Conservation (phyloP, 306 rosid genomes). For the Lathyrus aphaca region DNA sequence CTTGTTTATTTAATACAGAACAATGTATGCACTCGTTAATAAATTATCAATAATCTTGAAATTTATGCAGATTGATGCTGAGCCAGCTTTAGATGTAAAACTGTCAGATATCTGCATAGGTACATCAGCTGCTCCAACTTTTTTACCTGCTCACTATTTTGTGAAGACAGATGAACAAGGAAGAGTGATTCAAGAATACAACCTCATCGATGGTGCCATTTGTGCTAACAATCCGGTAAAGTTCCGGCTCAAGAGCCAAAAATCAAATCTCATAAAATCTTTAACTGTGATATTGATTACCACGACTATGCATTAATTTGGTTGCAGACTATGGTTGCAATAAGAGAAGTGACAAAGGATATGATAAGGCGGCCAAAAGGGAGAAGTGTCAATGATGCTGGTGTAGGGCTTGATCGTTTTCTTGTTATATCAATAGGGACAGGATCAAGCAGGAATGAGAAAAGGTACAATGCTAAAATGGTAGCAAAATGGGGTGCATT, state of each 20-base stretch:
- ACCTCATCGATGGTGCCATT: conserved; percentile 47
- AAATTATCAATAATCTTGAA: conserved; percentile 16
- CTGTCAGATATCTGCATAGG: too few species aligned
- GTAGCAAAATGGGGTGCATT: conserved; percentile 54
- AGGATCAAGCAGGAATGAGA: conserved; percentile 47
- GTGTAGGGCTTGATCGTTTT: conserved; percentile 44
- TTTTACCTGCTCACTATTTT: conserved; percentile 43
- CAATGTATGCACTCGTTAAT: background rate
- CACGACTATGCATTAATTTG: background rate
- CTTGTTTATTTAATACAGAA: background rate
- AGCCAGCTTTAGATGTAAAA: too few species aligned
- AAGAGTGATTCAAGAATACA: conserved; percentile 24
- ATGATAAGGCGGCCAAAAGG: conserved; percentile 37
- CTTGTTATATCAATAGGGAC: conserved; percentile 56
- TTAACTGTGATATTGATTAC: too few species aligned
- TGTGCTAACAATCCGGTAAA: conserved; percentile 50
- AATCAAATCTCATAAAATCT: too few species aligned
- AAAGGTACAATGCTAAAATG: conserved; percentile 43
- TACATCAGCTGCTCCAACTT: conserved; percentile 13
- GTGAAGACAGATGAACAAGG: conserved; percentile 37
- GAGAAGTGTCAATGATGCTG: background rate
- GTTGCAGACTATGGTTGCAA: conserved; percentile 54
- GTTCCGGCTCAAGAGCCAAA: background rate
- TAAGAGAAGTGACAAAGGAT: conserved; percentile 50
- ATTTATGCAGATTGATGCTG: conserved; percentile 27